Base-by-base conservation (phyloP, 106 monocot species). In the Posidonia australis region DNA sequence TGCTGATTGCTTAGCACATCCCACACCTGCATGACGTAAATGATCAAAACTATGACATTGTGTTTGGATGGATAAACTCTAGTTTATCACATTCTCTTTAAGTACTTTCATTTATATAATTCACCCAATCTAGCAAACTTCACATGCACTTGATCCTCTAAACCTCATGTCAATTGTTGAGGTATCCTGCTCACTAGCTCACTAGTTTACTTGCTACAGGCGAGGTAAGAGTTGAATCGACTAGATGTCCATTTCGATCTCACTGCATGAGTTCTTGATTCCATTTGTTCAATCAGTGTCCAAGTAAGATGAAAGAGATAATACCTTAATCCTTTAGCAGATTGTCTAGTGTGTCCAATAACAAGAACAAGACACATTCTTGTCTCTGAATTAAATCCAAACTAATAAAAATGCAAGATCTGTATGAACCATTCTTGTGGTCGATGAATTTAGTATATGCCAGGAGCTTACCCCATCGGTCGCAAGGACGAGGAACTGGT, bases 401-500 rank as follows among this genome's bases (percentile, higher is more conserved):
- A 22, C 12, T 59, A 5, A 31, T 31, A 25, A 9, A 55, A 25
- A 55, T 7, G 20, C 5, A 6, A 28, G 5, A 9, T 2, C 7
- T 44, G 44, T 22, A 22, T n/a, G n/a, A n/a, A n/a, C n/a, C n/a
- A n/a, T n/a, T n/a, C n/a, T n/a, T 11, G 24, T 0, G 19, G 63
- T 3, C 0, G 1, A 32, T 44, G 63, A 45, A 20, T 27, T 10
- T 28, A 4, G 1, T 9, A 24, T 1, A 46, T 1, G 9, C 1
- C 0, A 1, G 22, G 32, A 18, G n/a, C n/a, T 29, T 73, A 92
- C 93, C 69, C 93, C 93, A 56, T 93, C 93, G 1, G 81, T 86
- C 3, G 93, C 93, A 1, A 93, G 77, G 25, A 93, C 70, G 30
- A 93, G 46, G 81, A 93, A 93, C 44, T 71, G 89, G 27, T 93